phyloP scores from a whole-genome alignment of 2,329 filamentous ascomycete genomes.

The Zymoseptoria passerinii region DNA sequence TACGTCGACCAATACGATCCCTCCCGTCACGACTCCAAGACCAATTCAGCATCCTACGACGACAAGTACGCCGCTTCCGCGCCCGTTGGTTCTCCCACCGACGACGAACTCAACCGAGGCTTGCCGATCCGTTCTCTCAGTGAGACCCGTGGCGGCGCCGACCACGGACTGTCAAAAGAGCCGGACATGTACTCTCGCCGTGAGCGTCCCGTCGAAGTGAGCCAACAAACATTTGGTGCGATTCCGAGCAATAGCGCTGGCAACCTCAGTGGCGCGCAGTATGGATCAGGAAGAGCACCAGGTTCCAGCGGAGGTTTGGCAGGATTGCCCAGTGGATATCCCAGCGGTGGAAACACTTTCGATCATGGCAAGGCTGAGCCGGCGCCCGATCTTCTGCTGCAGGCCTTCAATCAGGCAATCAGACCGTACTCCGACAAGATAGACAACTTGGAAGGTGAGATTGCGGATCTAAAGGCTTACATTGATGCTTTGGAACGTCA shows the following conservation, averaged over 20 bases:
- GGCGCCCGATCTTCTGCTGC: constrained; percentile 43
- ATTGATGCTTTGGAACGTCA: constrained; percentile 45
- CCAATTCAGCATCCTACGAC: constrained; percentile 40
- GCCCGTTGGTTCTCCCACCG: constrained; percentile 7
- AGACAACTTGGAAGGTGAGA: constrained; percentile 43
- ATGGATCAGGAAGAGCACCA: not conserved
- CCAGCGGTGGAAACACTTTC: not conserved
- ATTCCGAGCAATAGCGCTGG: constrained; percentile 13
- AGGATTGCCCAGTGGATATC: not conserved
- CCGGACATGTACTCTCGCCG: constrained; percentile 39
- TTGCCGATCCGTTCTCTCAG: constrained; percentile 27
- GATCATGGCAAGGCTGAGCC: constrained; percentile 29
- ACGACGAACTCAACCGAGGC: constrained; percentile 30
- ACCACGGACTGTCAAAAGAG: constrained; percentile 17
- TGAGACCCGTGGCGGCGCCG: constrained; percentile 24
- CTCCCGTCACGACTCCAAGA: constrained; percentile 34
- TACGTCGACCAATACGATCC: constrained; percentile 41
- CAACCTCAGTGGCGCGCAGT: constrained; percentile 8
- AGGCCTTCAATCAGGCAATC: constrained; percentile 47
- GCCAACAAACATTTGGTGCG: constrained; percentile 12
- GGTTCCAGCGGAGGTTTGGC: not conserved
- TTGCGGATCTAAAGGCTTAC: constrained; percentile 43
- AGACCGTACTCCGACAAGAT: constrained; percentile 47
- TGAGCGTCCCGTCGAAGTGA: constrained; percentile 34
- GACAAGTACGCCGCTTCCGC: constrained; percentile 31